Conservation (phyloP, 257 asterid species). For the Solanum piurae region DNA sequence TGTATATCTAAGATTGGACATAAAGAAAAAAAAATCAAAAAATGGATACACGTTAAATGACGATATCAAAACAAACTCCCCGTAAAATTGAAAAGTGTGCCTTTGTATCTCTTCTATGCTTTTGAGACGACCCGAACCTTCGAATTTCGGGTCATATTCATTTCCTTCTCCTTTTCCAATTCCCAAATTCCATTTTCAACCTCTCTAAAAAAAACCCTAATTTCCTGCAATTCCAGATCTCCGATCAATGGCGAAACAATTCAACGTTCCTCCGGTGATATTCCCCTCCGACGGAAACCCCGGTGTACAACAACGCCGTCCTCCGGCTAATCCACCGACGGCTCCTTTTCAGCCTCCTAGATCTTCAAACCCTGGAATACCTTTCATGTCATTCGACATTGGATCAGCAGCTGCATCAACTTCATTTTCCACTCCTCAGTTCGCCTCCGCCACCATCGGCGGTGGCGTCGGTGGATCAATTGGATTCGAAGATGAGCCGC, state of each 20-base stretch:
- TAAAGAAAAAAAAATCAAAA: too few relatives aligned
- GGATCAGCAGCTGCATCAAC: slow-evolving; percentile 48
- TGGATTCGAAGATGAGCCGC: slow-evolving; percentile 76
- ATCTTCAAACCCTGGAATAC: slow-evolving; percentile 40
- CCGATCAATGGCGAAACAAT: slow-evolving; percentile 47
- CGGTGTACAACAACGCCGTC: slow-evolving; percentile 41
- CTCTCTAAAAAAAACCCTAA: background rate
- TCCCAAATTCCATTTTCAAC: background rate
- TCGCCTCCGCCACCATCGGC: slow-evolving; percentile 18
- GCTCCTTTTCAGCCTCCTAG: slow-evolving; percentile 56
- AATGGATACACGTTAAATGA: background rate
- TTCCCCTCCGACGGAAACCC: slow-evolving; percentile 50
- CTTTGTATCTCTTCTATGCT: too few relatives aligned
- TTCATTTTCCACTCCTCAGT: slow-evolving; percentile 47
- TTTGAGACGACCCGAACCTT: background rate
- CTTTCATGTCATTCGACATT: slow-evolving; percentile 70
- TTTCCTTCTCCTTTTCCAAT: background rate
- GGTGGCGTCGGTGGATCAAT: slow-evolving; percentile 12
- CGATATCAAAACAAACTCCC: background rate
- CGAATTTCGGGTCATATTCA: background rate
- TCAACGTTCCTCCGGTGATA: slow-evolving; percentile 62
- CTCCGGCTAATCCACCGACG: slow-evolving; percentile 50
- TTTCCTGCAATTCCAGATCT: background rate
- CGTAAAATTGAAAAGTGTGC: background rate
- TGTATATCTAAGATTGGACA: background rate